Conservation (phyloP, 2,329 filamentous ascomycete genomes). For the Alternaria gaisen region DNA sequence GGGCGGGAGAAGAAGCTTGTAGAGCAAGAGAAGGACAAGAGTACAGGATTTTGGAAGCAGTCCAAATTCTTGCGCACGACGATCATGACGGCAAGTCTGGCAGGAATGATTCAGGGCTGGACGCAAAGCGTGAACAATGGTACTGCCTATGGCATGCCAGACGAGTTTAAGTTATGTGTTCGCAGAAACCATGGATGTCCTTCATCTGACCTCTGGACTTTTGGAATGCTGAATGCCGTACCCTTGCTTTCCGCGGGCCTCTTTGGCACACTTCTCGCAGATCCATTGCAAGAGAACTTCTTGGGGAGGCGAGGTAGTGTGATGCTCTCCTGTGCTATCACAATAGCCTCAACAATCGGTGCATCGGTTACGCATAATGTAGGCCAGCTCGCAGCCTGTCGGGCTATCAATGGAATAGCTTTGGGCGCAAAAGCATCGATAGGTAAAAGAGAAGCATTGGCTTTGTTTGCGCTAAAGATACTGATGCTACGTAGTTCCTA, state of each 20-base stretch:
- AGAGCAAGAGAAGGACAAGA: constrained; percentile 19
- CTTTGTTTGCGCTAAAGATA: background rate
- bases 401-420: constrained; percentile 31
- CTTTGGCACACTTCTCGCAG: constrained; percentile 30
- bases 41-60: constrained; percentile 32
- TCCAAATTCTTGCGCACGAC: constrained; percentile 35
- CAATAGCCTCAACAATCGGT: constrained; percentile 32
- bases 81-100: constrained; percentile 32
- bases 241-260: constrained; percentile 30
- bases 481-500: constrained; percentile 21
- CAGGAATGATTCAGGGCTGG: constrained; percentile 33
- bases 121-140: constrained; percentile 33
- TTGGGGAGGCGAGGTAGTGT: constrained; percentile 31
- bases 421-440: constrained; percentile 34
- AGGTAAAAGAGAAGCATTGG: constrained; percentile 7
- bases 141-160: constrained; percentile 29
- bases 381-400: constrained; percentile 26
- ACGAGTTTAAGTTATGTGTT: constrained; percentile 23
- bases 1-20: constrained; percentile 23
- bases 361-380: constrained; percentile 29
- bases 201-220: constrained; percentile 24
- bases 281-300: constrained; percentile 32
- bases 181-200: constrained; percentile 9
- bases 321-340: constrained; percentile 29
- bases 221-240: constrained; percentile 34